Base-by-base conservation (phyloP, 2,329 filamentous ascomycete species). In the Akanthomyces lecanii region DNA sequence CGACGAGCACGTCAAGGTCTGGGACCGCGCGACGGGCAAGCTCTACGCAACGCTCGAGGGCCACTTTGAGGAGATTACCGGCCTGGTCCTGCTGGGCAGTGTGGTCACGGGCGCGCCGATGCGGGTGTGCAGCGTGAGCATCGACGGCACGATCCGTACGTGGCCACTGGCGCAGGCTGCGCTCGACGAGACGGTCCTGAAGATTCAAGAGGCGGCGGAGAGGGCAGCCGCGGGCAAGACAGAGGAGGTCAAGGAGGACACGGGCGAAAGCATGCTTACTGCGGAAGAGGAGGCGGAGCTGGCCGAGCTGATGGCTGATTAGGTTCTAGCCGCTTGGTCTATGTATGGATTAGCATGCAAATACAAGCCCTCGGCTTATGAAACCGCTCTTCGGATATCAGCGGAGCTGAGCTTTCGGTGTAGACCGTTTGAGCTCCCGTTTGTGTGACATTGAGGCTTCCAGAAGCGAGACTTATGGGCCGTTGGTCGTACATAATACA, bases 21-120 rank as follows among this genome's bases (percentile, higher is more conserved):
- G 94, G 94, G 89, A 97, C 73, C 78, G 83, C 53, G 72, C 86
- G 65, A 88, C 86, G 10, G 91, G 91, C 5, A 86, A 89, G 72
- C 78, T 96, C 38, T 84, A 89, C 71, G 90, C 90, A 73, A 83
- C 84, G 8, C 87, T 94, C 65, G 83, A 85, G 44, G 95, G 95
- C 0, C 95, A 99, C 77, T 98, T 86, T 71, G 92, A 99, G 71
- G 95, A 98, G 75, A 89, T 99, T 16, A 97, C 92, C 1, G 91
- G 89, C 42, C 76, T 98, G 50, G 80, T 89, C 1, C 72, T 96
- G 56, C 73, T 92, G 33, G 73, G 76, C 30, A 77, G 76, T 62
- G 65, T 69, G 0, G 66, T 69, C 21, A 75, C 74, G 4, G 66
- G 69, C 23, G 33, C 75, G 74, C 4, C 71, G 5, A 79, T 77